Percentiles rank a stretch among this genome's conserved stretches.
Conservation (phyloP, 2,329 filamentous ascomycete genomes). For the Cordyceps cateniannulata region DNA sequence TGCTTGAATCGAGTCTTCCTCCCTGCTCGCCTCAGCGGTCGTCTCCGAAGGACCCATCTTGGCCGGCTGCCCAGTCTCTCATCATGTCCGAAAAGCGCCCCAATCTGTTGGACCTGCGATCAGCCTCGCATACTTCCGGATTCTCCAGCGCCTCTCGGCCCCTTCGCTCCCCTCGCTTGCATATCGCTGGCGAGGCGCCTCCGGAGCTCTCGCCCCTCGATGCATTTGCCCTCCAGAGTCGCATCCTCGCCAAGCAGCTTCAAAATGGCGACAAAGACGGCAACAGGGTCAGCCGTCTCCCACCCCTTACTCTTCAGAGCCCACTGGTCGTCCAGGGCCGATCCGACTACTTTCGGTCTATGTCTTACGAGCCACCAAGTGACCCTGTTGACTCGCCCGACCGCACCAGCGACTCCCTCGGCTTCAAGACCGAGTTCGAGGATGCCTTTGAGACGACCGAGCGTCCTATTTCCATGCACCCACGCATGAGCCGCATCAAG, state of each 20-base stretch:
- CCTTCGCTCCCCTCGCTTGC: conserved; percentile 66
- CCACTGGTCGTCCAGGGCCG: conserved; percentile 69
- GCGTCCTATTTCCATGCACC: conserved; percentile 68
- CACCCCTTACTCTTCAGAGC: conserved; percentile 74
- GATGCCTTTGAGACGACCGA: conserved; percentile 42
- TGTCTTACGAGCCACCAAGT: conserved; percentile 47
- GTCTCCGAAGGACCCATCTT: not conserved
- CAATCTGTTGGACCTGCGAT: conserved; percentile 52
- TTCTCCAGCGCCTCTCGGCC: conserved; percentile 25
- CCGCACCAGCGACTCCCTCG: conserved; percentile 31
- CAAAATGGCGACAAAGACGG: conserved; percentile 70
- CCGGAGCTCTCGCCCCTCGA: conserved; percentile 91
- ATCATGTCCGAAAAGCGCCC: conserved; percentile 36
- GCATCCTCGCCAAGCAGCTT: conserved; percentile 78
- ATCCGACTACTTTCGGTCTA: conserved; percentile 73
- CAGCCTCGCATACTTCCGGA: conserved; percentile 19
- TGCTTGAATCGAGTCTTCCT: not conserved
- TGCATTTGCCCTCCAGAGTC: conserved; percentile 88
- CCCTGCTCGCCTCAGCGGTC: not conserved
- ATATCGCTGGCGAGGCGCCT: conserved; percentile 73
- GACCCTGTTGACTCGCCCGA: conserved; percentile 19
- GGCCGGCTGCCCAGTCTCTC: not conserved
- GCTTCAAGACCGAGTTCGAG: conserved; percentile 49
- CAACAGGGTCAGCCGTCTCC: conserved; percentile 75
- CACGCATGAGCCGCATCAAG: conserved; percentile 61